A percentile compares a stretch with the other conserved stretches of the same genome.
Conservation (phyloP, 768 basidiomycete genomes). For the Exidia glandulosa region DNA sequence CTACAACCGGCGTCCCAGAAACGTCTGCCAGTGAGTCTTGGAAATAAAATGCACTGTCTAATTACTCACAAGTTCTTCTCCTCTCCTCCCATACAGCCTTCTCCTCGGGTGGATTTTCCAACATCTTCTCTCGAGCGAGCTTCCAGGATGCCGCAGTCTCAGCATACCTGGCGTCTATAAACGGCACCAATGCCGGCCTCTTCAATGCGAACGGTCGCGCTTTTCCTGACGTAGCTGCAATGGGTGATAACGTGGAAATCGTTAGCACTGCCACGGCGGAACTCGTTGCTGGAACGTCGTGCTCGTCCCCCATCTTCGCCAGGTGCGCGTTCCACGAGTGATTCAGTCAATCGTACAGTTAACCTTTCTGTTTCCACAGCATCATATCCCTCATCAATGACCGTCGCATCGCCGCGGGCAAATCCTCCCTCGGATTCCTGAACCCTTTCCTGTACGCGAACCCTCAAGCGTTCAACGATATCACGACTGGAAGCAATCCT, state of each 20-base stretch:
- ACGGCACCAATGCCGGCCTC: slow-evolving; percentile 13
- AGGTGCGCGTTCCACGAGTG: background rate
- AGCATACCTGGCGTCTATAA: slow-evolving; percentile 16
- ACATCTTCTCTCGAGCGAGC: slow-evolving; percentile 17
- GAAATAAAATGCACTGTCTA: background rate
- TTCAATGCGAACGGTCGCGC: slow-evolving; percentile 8
- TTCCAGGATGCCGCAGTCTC: background rate
- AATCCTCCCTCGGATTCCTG: slow-evolving; percentile 22
- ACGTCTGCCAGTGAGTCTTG: slow-evolving; percentile 10
- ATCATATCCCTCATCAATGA: slow-evolving; percentile 24
- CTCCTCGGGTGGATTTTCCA: slow-evolving; percentile 27
- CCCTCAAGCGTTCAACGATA: slow-evolving; percentile 20
- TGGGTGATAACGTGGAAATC: slow-evolving; percentile 18
- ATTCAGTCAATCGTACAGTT: slow-evolving; percentile 20
- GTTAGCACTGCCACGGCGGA: slow-evolving; percentile 7
- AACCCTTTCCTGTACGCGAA: slow-evolving; percentile 24
- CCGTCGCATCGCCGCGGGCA: slow-evolving; percentile 18
- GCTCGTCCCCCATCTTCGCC: too few species aligned
- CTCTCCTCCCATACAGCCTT: slow-evolving; percentile 9
- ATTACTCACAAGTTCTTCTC: background rate
- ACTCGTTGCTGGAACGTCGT: slow-evolving; percentile 13
- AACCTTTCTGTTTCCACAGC: slow-evolving; percentile 22
- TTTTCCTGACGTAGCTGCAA: background rate
- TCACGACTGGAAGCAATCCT: slow-evolving; percentile 16
- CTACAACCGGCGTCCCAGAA: slow-evolving; percentile 19